A percentile compares a stretch with the other conserved stretches of the same genome.
phyloP scores from a whole-genome alignment of 129 eudicot species.

The Flaveria bidentis region DNA sequence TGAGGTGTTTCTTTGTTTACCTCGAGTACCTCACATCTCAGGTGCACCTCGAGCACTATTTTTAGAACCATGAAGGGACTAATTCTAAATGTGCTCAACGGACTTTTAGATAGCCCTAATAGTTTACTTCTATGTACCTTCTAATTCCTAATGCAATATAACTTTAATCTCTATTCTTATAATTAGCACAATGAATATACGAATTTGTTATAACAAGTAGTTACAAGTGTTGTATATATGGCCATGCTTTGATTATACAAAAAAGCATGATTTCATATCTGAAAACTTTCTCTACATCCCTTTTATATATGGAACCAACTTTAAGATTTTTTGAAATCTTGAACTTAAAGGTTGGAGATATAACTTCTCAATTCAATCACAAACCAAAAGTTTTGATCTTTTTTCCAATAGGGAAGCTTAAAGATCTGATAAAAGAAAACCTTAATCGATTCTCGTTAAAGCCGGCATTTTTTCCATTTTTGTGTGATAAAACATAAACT shows the following conservation, averaged over 20 bases:
- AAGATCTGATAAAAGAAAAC: neutral
- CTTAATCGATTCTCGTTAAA: neutral
- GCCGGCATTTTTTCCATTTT: neutral
- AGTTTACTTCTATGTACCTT: neutral
- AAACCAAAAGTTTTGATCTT: neutral
- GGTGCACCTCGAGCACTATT: too few relatives aligned
- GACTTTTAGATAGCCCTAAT: neutral
- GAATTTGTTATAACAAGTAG: neutral
- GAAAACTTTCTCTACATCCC: neutral
- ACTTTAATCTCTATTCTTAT: neutral
- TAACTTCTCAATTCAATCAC: neutral
- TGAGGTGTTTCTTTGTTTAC: too few relatives aligned
- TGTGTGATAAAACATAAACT: neutral
- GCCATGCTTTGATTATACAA: neutral
- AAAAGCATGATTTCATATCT: neutral
- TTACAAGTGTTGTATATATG: neutral
- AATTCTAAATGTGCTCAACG: too few relatives aligned
- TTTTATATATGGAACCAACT: neutral
- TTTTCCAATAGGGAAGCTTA: neutral
- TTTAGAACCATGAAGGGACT: too few relatives aligned
- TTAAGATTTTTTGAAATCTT: conserved; percentile 12
- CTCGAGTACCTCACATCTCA: too few relatives aligned
- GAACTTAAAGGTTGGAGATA: neutral
- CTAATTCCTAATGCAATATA: neutral
- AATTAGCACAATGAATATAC: neutral